phyloP scores from a whole-genome alignment of 345 rosid species.

The Euclidium syriacum region DNA sequence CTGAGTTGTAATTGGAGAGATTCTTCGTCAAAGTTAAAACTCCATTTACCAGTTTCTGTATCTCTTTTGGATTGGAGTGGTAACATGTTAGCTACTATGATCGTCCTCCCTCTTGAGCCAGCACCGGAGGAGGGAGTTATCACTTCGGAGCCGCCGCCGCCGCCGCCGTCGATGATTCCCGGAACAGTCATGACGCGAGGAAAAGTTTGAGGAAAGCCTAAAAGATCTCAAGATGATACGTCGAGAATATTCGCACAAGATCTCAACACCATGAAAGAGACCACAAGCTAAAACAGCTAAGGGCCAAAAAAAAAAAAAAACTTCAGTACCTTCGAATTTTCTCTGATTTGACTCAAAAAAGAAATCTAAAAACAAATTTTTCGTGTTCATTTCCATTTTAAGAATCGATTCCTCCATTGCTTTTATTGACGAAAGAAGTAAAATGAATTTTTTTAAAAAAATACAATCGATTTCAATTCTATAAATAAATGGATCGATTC shows the following conservation, averaged over 20 bases:
- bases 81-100: conserved; percentile 36
- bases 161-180: conserved; percentile 39
- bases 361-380: neutral
- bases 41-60: conserved; percentile 26
- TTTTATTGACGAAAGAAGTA: neutral
- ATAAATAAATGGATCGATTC: neutral
- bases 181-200: conserved; percentile 48
- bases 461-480: neutral
- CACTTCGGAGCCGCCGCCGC: conserved; percentile 23
- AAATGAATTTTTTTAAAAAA: neutral
- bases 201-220: conserved; percentile 37
- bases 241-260: conserved; percentile 50
- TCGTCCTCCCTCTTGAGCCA: conserved; percentile 22
- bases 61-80: conserved; percentile 34
- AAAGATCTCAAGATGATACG: conserved; percentile 45
- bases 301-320: neutral
- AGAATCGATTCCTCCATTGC: neutral
- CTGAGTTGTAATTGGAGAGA: conserved; percentile 31
- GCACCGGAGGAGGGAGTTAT: conserved; percentile 4
- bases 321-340: no score
- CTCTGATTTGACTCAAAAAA: neutral
- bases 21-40: conserved; percentile 36
- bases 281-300: conserved; percentile 1
- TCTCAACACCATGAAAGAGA: conserved; percentile 40
- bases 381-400: neutral